Conservation (phyloP, 2,329 filamentous ascomycete species). For the Penicillium nordicum region DNA sequence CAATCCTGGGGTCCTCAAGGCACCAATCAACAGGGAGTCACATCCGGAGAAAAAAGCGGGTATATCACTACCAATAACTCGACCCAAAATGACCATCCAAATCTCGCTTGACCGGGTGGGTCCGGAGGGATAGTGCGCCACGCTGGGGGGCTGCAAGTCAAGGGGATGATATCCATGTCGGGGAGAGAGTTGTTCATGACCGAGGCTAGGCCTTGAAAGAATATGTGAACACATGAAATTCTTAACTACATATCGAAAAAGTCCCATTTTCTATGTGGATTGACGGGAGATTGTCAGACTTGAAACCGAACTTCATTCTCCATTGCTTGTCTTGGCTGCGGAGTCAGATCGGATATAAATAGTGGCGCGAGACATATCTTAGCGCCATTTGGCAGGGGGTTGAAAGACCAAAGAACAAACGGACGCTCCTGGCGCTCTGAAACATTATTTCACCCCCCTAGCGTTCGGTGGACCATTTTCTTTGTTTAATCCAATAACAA, state of each 20-base stretch:
- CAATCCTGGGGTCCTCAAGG: constrained; percentile 21
- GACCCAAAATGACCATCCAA: constrained; percentile 15
- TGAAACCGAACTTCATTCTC: background rate
- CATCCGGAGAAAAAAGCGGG: constrained; percentile 27
- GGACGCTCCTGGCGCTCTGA: constrained; percentile 12
- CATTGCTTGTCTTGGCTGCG: constrained; percentile 14
- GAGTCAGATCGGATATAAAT: constrained; percentile 25
- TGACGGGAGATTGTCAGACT: constrained; percentile 13
- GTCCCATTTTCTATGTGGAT: background rate
- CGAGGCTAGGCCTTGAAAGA: background rate
- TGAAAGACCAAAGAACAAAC: background rate
- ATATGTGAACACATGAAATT: background rate
- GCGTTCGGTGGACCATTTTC: constrained; percentile 13
- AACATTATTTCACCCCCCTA: constrained; percentile 16
- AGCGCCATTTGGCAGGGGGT: constrained; percentile 15
- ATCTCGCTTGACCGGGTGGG: constrained; percentile 25
- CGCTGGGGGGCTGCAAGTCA: constrained; percentile 21
- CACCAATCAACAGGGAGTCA: constrained; percentile 18
- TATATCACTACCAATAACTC: constrained; percentile 16
- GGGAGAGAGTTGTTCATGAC: background rate
- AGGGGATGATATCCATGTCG: constrained; percentile 10
- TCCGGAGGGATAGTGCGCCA: constrained; percentile 18
- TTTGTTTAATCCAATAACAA: constrained; percentile 16
- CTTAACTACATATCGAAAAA: background rate
- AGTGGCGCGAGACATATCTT: constrained; percentile 12